Evolutionary conservation across 169 alveolate genomes (phyloP).

Genomic region (Sarcocystis neurona): DNA sequence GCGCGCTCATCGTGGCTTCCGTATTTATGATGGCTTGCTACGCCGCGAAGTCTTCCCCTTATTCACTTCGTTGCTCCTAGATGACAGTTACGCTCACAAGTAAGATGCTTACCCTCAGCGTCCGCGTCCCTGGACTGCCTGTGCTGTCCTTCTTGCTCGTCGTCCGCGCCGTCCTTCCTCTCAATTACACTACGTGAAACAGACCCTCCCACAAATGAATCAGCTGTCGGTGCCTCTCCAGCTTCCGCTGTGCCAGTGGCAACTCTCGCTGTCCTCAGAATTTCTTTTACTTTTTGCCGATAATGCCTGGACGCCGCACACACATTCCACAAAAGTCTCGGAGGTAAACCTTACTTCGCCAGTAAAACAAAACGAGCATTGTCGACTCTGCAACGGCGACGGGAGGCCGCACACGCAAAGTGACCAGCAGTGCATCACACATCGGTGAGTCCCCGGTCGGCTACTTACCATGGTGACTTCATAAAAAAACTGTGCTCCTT

Average conservation of each 20-base stretch:
- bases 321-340: too few relatives aligned
- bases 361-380: too few relatives aligned
- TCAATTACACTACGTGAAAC: neutral
- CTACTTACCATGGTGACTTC: too few relatives aligned
- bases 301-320: conserved; percentile 24
- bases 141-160: neutral
- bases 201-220: neutral
- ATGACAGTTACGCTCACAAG: neutral
- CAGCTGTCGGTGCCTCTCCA: neutral
- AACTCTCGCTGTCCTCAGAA: conserved; percentile 35
- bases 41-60: neutral
- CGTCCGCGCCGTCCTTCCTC: neutral
- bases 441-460: too few relatives aligned
- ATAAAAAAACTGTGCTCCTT: too few relatives aligned
- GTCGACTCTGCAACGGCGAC: too few relatives aligned
- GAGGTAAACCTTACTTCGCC: too few relatives aligned
- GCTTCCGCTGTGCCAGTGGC: conserved; percentile 21
- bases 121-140: neutral
- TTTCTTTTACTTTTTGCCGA: conserved; percentile 42
- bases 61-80: neutral
- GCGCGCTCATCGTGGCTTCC: too few relatives aligned
- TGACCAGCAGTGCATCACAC: too few relatives aligned
- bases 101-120: neutral
- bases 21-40: too few relatives aligned
- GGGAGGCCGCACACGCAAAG: too few relatives aligned